A percentile compares a stretch with the other conserved stretches of the same genome.
These are phyloP conservation scores for Umbelopsis sp. DNA, from an alignment of 192 early-diverging fungal genomes.

Conservation along the genomic window DNA sequence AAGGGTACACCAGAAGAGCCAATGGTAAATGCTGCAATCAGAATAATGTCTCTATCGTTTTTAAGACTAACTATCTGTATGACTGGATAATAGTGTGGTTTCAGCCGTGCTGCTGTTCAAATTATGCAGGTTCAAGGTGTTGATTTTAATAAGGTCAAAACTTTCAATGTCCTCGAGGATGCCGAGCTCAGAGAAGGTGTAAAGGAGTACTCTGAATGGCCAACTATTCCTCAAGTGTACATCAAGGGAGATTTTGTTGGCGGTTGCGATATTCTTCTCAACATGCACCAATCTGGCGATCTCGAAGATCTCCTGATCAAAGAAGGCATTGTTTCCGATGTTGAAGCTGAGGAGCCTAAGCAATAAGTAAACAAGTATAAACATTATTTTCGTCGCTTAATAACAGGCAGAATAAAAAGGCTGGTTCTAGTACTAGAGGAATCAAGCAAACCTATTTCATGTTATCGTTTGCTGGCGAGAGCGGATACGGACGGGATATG, in stretches of 20 bases:
- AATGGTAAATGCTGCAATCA: constrained; percentile 51
- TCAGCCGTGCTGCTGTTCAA: constrained; percentile 91
- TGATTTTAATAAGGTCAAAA: constrained; percentile 64
- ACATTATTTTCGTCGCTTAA: background rate
- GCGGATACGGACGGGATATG: too few relatives aligned
- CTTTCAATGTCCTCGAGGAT: constrained; percentile 87
- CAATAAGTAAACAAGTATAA: constrained; percentile 7
- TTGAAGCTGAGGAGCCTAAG: constrained; percentile 25
- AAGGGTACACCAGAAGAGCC: constrained; percentile 94
- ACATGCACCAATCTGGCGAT: constrained; percentile 92
- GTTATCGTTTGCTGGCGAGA: too few relatives aligned
- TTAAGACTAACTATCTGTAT: background rate
- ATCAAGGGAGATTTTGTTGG: constrained; percentile 97
- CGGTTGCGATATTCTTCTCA: constrained; percentile 91
- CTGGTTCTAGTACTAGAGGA: background rate
- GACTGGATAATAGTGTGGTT: constrained; percentile 71
- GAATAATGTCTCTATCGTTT: background rate
- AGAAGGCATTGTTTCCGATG: constrained; percentile 45
- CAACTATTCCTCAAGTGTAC: constrained; percentile 96
- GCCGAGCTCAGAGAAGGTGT: constrained; percentile 86
- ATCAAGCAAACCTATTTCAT: background rate
- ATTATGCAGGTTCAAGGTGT: constrained; percentile 85
- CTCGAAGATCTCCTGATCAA: constrained; percentile 83
- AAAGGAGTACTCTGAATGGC: constrained; percentile 92
- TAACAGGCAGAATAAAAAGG: background rate